A percentile compares a stretch with the other conserved stretches of the same genome.
These are phyloP conservation scores for Mortierella alpina DNA, from an alignment of 192 early-diverging fungal species.

Conservation along the genomic window DNA sequence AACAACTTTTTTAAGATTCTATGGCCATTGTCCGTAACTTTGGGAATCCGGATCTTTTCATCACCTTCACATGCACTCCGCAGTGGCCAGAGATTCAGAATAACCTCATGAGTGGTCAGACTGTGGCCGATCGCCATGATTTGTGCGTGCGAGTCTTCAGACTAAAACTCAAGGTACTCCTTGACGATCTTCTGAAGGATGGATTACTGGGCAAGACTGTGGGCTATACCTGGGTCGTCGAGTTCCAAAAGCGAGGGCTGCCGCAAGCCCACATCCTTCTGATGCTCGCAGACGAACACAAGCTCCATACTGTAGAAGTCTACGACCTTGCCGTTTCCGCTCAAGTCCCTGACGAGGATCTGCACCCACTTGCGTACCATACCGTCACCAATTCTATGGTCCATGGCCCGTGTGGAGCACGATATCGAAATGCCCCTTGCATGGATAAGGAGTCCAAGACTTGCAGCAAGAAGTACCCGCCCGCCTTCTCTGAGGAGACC, in stretches of 20 bases:
- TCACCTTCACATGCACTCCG: conserved; percentile 43
- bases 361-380: conserved; percentile 3
- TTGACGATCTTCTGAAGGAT: conserved; percentile 14
- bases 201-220: conserved; percentile 25
- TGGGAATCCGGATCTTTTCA: conserved; percentile 16
- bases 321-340: conserved; percentile 12
- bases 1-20: conserved; percentile 44
- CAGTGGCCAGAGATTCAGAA: conserved; percentile 37
- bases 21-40: conserved; percentile 21
- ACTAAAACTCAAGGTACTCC: conserved; percentile 25
- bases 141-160: conserved; percentile 23
- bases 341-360: conserved; percentile 11
- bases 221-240: conserved; percentile 16
- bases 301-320: neutral
- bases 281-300: conserved; percentile 1
- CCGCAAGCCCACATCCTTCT: conserved; percentile 36
- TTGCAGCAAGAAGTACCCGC: neutral
- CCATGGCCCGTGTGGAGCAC: conserved; percentile 30
- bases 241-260: conserved; percentile 42
- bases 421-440: neutral
- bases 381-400: conserved; percentile 24
- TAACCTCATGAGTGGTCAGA: conserved; percentile 12
- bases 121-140: conserved; percentile 25
- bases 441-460: conserved; percentile 14
- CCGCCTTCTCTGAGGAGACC: neutral